Evolutionary conservation across 495 filamentous ascomycete genomes (phyloP), one percentile per base, ranked within the genome.

Genomic region (Pyrenula aspistea): DNA sequence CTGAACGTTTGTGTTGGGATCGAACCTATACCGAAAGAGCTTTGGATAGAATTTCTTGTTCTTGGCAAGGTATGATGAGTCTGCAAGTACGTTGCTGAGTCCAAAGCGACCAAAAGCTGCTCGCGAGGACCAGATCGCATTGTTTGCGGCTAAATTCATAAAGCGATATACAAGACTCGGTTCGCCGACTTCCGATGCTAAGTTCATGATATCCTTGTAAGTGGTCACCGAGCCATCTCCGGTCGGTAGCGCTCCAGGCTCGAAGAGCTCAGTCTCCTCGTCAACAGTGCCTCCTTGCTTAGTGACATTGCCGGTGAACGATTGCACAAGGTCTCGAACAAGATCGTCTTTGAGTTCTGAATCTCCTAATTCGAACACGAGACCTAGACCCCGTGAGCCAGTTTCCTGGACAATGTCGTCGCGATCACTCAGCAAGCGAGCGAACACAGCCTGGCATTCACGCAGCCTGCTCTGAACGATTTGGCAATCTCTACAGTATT

Each of bases 321-420:
- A 88, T 4, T 83, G 74, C 1, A 97, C 86, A 2, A 98, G 79
- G 64, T 95, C 90, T 25, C 83, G 84, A 8, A 95, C 88, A 22
- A 98, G 75, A 55, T 90, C 83, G 57, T 88, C 83, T 67, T 87
- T 91, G 1, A 96, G 75, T 8, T 77, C 77, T 55, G 83, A 77
- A 60, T 93, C 87, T 0, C 93, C 93, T 61, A 88, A 91, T 64
- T 95, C 89, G 68, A 96, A 96, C 2, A 96, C 88, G 52, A 96
- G 74, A 12, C 87, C 83, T 24, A 98, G 78, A 12, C 93, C 93
- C 59, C 93, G 79, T 12, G 91, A 92, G 1, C 94, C 93, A 1
- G 91, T 90, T 67, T 98, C 93, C 67, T 96, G 93, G 4, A 96
- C 89, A 50, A 96, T 78, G 64, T 95, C 88, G 58, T 98, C 93